A percentile compares a stretch with the other conserved stretches of the same genome.
These are phyloP conservation scores for Mycena pura DNA, from an alignment of 768 basidiomycete genomes.

Conservation along the genomic window DNA sequence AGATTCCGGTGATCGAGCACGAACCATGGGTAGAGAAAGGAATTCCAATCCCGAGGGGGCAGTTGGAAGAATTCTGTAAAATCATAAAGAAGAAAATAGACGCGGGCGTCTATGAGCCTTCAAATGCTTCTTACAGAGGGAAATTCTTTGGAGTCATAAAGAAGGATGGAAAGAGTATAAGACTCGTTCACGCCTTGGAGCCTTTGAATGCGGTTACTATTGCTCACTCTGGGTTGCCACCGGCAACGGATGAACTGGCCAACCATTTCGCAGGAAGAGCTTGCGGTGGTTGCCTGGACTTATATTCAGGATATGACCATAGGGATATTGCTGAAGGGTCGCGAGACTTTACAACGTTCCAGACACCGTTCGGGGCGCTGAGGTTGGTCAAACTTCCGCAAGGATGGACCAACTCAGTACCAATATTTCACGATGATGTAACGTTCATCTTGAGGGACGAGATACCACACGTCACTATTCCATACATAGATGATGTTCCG, in stretches of 20 bases:
- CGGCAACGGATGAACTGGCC: constrained; percentile 21
- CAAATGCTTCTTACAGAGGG: constrained; percentile 32
- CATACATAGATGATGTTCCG: constrained; percentile 39
- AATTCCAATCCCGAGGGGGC: constrained; percentile 24
- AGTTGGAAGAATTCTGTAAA: constrained; percentile 19
- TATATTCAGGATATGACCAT: constrained; percentile 36
- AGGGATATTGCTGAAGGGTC: constrained; percentile 29
- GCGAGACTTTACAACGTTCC: constrained; percentile 37
- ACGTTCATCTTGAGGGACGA: constrained; percentile 34
- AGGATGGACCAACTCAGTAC: constrained; percentile 39
- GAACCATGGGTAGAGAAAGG: constrained; percentile 28
- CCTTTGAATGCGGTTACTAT: constrained; percentile 35
- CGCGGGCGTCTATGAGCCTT: constrained; percentile 21
- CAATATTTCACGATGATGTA: constrained; percentile 39
- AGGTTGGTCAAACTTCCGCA: constrained; percentile 32
- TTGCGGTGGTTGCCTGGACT: constrained; percentile 27
- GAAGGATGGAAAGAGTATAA: constrained; percentile 31
- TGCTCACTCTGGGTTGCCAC: constrained; percentile 28
- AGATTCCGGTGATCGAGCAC: constrained; percentile 31
- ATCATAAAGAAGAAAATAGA: constrained; percentile 30
- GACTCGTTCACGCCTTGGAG: constrained; percentile 35
- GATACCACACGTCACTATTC: constrained; percentile 32
- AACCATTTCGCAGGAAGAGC: constrained; percentile 20
- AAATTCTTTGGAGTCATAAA: constrained; percentile 40
- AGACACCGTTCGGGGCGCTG: constrained; percentile 29